Evolutionary conservation across 495 filamentous ascomycete genomes (phyloP), one percentile per base, ranked within the genome.

Genomic region (Xylaria grammica): DNA sequence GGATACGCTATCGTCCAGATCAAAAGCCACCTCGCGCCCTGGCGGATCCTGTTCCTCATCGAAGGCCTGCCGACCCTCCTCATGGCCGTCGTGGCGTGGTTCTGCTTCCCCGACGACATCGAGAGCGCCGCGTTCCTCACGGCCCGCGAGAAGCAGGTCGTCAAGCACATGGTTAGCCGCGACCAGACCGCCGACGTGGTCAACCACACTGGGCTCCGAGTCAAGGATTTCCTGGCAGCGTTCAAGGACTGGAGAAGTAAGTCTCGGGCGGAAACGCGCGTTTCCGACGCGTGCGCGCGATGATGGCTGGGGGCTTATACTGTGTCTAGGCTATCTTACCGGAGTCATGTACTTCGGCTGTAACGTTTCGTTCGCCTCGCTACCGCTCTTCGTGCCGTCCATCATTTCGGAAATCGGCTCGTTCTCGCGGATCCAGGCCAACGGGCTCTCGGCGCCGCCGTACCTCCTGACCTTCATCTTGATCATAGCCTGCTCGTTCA

Each of bases 1-100:
- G 90, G 89, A 11, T 85, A 83, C 34, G 90, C 85, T 27, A 90
- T 94, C 52, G 87, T 87, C 20, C 89, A 90, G 67, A 92, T 84
- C 82, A 81, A 87, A 60, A 78, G 79, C 11, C 71, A 88, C 42
- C 72, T 83, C 45, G 89, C 87, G n/a, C 90, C 89, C 53, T 95
- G 91, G 91, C 82, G 91, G 27, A 93, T 91, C 89, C 74, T 82
- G n/a, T 82, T 82, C 44, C 78, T 82, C n/a, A 63, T 80, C n/a
- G 91, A 93, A 77, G 91, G 91, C 15, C 40, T 83, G 0, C 67
- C 92, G 34, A 91, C 90, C 10, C 84, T 79, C 54, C 74, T 90
- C 38, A 80, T 92, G 26, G 80, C 88, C 0, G 67, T 90, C 27
- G 60, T 81, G 26, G 85, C 87, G 71, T 92, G 86, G 79, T 91